Evolutionary conservation across 192 early-diverging fungal genomes (phyloP), one percentile per base, ranked within the genome.

Genomic region (Coemansia sp.): DNA sequence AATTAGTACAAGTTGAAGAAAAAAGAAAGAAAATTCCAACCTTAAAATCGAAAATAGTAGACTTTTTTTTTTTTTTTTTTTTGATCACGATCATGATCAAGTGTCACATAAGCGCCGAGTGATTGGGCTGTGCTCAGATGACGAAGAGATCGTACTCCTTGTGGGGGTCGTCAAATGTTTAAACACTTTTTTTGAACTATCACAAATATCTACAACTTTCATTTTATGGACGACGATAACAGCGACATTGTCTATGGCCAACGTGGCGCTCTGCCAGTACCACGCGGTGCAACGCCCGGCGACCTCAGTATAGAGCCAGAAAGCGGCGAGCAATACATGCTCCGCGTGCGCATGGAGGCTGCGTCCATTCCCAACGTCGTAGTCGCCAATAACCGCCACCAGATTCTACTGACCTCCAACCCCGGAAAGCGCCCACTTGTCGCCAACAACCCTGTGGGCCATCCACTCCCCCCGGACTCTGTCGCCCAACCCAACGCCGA

Each of bases 281-380:
- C 81, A 15, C 66, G 49, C 6, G 52, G 38, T 15, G 38, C 71
- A 31, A 59, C 57, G 40, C 31, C 60, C 9, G 81, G 81, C 43
- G 77, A 84, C 46, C 70, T 73, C 20, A 43, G 60, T 13, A 64
- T 70, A 41, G 67, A 65, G 31, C 81, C 81, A 7, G 71, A 75
- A 12, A 76, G 68, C 55, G 81, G 73, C 29, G 81, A 83, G 63
- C 81, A 83, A 54, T 83, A 83, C 65, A 67, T 83, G 72, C 73
- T 83, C 10, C 76, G 81, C 22, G 81, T 83, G 5, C 59, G 72
- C 24, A 55, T 73, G 55, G 81, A 83, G 41, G 61, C 76, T 3
- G 59, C 42, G 29, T 71, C 73, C 6, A 68, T 68, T 13, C 81
- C 81, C 20, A 66, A 44, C 7, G 62, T 83, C 13, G 65, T 65